These are phyloP conservation scores for Parathielavia hyrcaniae DNA, from an alignment of 495 filamentous ascomycete species.

Conservation along the genomic window DNA sequence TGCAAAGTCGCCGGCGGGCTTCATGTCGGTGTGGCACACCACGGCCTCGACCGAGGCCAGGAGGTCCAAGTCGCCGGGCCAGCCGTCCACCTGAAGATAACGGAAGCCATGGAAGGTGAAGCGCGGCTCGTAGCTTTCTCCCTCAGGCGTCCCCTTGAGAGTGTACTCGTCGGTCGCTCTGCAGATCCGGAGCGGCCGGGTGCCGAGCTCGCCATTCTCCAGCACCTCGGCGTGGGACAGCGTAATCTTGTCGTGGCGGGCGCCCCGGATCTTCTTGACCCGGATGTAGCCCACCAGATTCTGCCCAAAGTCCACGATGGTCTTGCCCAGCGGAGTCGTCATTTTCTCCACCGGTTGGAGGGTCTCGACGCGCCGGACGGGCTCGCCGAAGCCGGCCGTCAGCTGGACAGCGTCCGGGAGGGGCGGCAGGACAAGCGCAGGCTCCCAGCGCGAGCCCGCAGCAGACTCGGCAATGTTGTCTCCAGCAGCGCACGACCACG, in stretches of 20 bases:
- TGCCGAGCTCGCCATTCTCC: conserved; percentile 47
- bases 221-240: conserved; percentile 48
- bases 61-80: not conserved
- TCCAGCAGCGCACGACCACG: not conserved
- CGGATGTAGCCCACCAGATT: conserved; percentile 50
- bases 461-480: too few species aligned
- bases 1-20: conserved; percentile 27
- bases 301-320: conserved; percentile 51
- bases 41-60: not conserved
- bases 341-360: not conserved
- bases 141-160: conserved; percentile 1
- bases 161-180: conserved; percentile 35
- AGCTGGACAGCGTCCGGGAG: not conserved
- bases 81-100: conserved; percentile 40
- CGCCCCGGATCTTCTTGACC: conserved; percentile 29
- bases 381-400: not conserved
- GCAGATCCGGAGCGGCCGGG: conserved; percentile 42
- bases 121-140: conserved; percentile 32
- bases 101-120: conserved; percentile 55
- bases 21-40: not conserved
- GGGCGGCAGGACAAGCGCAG: not conserved
- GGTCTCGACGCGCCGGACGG: not conserved
- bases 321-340: conserved; percentile 23
- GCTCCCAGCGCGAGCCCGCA: not conserved
- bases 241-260: conserved; percentile 25